Evolutionary conservation across 2,329 filamentous ascomycete genomes (phyloP), one percentile per base, ranked within the genome.

Genomic region (Dryadomyces quercus-mongolicae): DNA sequence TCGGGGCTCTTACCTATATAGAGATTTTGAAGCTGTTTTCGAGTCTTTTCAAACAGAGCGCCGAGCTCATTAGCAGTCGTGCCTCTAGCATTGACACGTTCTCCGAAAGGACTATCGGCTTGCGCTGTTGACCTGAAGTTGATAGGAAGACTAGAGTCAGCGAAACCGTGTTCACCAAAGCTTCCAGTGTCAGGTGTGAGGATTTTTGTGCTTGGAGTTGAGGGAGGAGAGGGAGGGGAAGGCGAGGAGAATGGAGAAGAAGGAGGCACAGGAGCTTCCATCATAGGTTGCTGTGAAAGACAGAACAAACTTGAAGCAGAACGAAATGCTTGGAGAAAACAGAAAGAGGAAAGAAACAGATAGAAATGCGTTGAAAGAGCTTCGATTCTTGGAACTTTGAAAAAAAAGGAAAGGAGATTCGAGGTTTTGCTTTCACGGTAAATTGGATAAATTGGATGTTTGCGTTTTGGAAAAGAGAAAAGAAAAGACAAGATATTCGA

Each of bases 171-270:
- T 13, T 15, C 43, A 6, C 7, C 36, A 6, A 6, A 46, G 15
- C 13, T 46, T 10, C 18, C 12, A 10, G 25, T 31, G 5, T 36
- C 20, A 10, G 25, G 15, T 9, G 42, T 52, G 7, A 45, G 43
- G 12, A 46, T 52, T n/a, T 45, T 22, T 36, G 51, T 22, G n/a
- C 40, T 52, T 34, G 38, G 51, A 36, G 51, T 52, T n/a, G 51
- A 22, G 43, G 47, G 18, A 13, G 15, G 15, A n/a, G 47, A 20
- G 25, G 13, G n/a, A 5, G 25, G 8, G 8, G 25, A 31, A 8
- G 25, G 4, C 25, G 25, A 31, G 8, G 25, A 31, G 4, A 31
- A 5, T 31, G 25, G 25, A 31, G 25, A 31, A 8, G 25, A 8
- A 31, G 25, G 25, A 31, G 25, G 25, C 25, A 31, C 25, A 31